These are phyloP conservation scores for Mallotus japonicus DNA, from an alignment of 441 rosid genomes.

Conservation along the genomic window DNA sequence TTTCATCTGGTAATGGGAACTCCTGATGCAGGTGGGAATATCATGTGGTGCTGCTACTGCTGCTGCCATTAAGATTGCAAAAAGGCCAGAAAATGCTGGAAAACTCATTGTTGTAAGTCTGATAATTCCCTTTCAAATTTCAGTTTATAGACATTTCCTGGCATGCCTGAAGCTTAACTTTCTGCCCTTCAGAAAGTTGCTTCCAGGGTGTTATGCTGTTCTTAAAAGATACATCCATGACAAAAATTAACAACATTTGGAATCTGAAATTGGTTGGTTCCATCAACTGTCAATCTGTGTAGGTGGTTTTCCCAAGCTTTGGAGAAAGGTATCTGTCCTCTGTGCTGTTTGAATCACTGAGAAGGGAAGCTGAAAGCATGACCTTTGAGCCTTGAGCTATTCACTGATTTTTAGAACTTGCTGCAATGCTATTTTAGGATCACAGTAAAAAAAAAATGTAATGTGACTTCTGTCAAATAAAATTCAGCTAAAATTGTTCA, in stretches of 20 bases:
- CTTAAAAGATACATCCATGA: neutral
- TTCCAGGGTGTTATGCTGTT: too few relatives aligned
- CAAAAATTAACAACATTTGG: neutral
- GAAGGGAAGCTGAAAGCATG: constrained; percentile 61
- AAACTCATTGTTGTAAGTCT: constrained; percentile 52
- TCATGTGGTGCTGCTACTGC: constrained; percentile 90
- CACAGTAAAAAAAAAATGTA: too few relatives aligned
- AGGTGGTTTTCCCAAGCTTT: constrained; percentile 70
- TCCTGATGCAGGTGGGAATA: constrained; percentile 67
- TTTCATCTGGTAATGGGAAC: neutral
- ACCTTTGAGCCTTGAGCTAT: constrained; percentile 43
- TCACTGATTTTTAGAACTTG: neutral
- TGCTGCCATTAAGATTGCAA: constrained; percentile 75
- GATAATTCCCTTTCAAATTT: neutral
- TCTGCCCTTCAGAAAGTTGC: neutral
- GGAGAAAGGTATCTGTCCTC: constrained; percentile 76
- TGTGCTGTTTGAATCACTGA: constrained; percentile 56
- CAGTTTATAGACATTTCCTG: neutral
- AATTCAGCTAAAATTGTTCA: neutral
- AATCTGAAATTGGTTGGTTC: too few relatives aligned
- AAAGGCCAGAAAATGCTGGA: constrained; percentile 69
- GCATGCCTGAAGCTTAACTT: neutral
- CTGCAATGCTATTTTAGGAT: neutral
- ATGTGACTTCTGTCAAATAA: neutral
- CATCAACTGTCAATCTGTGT: neutral